These are phyloP conservation scores for Leucocoprinus leucothites DNA, from an alignment of 768 basidiomycete species.

Conservation along the genomic window DNA sequence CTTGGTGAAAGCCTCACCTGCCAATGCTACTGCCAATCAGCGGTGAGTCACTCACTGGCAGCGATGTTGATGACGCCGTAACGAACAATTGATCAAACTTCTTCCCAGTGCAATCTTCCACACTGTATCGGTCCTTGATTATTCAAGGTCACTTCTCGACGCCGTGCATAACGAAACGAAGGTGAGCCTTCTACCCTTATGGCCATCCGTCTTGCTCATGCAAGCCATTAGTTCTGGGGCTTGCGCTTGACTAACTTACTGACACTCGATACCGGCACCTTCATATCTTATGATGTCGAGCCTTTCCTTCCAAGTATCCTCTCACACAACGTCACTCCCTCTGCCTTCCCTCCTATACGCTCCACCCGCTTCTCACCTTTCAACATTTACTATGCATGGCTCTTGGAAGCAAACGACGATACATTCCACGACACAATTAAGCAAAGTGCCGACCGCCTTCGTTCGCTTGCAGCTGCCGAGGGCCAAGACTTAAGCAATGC, in stretches of 20 bases:
- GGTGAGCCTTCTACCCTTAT: slow-evolving; percentile 13
- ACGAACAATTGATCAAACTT: neutral
- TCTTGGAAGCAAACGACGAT: slow-evolving; percentile 31
- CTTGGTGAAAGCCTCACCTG: slow-evolving; percentile 34
- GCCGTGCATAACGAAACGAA: slow-evolving; percentile 42
- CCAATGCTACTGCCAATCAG: slow-evolving; percentile 28
- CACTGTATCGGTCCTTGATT: slow-evolving; percentile 37
- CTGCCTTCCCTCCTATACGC: slow-evolving; percentile 49
- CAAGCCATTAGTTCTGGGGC: slow-evolving; percentile 47
- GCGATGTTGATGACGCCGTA: neutral
- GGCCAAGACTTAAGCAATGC: slow-evolving; percentile 36
- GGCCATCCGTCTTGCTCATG: neutral
- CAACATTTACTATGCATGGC: slow-evolving; percentile 48
- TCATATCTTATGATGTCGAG: slow-evolving; percentile 48
- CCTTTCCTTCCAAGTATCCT: slow-evolving; percentile 44
- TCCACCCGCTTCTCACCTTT: slow-evolving; percentile 36
- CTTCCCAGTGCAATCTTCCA: slow-evolving; percentile 30
- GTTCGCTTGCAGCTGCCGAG: slow-evolving; percentile 32
- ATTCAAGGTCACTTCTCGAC: slow-evolving; percentile 33
- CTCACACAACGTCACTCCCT: slow-evolving; percentile 29
- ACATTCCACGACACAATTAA: slow-evolving; percentile 36
- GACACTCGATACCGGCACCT: slow-evolving; percentile 21
- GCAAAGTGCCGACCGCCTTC: slow-evolving; percentile 36
- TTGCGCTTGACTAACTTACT: slow-evolving; percentile 16
- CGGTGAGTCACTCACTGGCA: slow-evolving; percentile 16